phyloP scores from a whole-genome alignment of 2,329 filamentous ascomycete species.

The Alternaria incomplexa region DNA sequence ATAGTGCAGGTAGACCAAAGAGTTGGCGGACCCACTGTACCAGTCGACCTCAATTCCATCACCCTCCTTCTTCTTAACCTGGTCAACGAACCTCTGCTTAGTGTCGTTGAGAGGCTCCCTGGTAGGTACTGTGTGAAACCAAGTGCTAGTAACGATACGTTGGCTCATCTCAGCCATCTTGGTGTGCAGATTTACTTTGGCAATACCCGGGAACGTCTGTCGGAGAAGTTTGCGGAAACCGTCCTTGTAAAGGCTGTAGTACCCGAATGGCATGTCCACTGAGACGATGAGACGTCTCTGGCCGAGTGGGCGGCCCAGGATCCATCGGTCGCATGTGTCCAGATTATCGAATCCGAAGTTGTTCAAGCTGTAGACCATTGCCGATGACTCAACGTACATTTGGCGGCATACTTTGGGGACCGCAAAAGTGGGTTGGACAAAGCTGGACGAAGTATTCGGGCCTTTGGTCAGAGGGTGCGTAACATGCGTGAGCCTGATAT shows the following conservation, averaged over 20 bases:
- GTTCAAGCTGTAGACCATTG: slow-evolving; percentile 13
- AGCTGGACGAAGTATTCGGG: background rate
- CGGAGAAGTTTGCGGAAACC: slow-evolving; percentile 9
- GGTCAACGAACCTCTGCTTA: slow-evolving; percentile 5
- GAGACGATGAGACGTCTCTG: slow-evolving; percentile 16
- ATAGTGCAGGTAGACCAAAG: background rate
- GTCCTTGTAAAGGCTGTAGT: slow-evolving; percentile 8
- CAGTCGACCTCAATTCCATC: slow-evolving; percentile 3
- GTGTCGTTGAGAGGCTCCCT: background rate
- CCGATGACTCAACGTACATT: slow-evolving; percentile 13
- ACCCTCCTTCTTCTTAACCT: slow-evolving; percentile 14
- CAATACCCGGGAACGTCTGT: slow-evolving; percentile 16
- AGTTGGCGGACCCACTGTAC: background rate
- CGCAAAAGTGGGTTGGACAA: background rate
- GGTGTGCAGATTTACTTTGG: slow-evolving; percentile 11
- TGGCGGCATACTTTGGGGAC: slow-evolving; percentile 17
- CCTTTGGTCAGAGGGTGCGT: background rate
- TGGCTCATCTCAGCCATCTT: background rate
- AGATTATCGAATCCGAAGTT: slow-evolving; percentile 8
- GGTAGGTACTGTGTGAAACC: background rate
- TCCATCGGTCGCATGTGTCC: slow-evolving; percentile 9
- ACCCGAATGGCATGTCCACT: slow-evolving; percentile 12
- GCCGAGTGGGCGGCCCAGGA: slow-evolving; percentile 7
- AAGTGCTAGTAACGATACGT: background rate
- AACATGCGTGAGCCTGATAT: background rate